phyloP scores from a whole-genome alignment of 2,329 filamentous ascomycete genomes.

The Cytospora leucostoma region DNA sequence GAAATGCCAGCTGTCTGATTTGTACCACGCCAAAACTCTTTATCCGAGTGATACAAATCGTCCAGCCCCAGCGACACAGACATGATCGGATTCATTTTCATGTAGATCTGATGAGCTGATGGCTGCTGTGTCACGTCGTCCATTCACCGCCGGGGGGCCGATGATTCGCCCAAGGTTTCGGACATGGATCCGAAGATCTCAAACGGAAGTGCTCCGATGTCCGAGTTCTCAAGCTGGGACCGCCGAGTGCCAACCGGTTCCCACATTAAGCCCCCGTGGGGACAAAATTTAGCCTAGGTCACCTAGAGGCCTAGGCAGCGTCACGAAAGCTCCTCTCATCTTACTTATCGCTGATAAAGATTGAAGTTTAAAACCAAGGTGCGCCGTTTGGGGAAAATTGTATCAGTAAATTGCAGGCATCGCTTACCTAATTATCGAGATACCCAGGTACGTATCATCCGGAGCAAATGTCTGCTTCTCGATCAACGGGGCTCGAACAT shows the following conservation, averaged over 20 bases:
- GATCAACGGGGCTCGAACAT: too few relatives aligned
- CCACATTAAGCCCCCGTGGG: neutral
- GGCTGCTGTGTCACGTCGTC: neutral
- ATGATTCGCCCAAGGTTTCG: neutral
- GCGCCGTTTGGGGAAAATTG: neutral
- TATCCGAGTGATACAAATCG: neutral
- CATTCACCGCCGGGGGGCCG: neutral
- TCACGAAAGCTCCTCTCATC: slow-evolving; percentile 1
- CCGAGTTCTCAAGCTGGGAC: neutral
- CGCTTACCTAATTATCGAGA: neutral
- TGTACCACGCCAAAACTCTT: neutral
- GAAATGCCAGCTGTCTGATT: slow-evolving; percentile 4
- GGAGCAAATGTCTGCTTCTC: too few relatives aligned
- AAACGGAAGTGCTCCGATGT: neutral
- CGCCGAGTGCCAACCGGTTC: neutral
- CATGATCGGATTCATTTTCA: neutral
- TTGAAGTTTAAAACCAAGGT: neutral
- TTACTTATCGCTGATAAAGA: neutral
- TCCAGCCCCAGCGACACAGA: neutral
- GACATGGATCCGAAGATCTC: neutral
- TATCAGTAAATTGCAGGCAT: neutral
- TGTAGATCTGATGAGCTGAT: neutral
- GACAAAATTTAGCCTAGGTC: neutral
- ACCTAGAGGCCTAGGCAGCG: neutral
- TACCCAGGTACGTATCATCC: neutral